phyloP scores from a whole-genome alignment of 345 rosid species.

The Eucalyptus sideroxylon region DNA sequence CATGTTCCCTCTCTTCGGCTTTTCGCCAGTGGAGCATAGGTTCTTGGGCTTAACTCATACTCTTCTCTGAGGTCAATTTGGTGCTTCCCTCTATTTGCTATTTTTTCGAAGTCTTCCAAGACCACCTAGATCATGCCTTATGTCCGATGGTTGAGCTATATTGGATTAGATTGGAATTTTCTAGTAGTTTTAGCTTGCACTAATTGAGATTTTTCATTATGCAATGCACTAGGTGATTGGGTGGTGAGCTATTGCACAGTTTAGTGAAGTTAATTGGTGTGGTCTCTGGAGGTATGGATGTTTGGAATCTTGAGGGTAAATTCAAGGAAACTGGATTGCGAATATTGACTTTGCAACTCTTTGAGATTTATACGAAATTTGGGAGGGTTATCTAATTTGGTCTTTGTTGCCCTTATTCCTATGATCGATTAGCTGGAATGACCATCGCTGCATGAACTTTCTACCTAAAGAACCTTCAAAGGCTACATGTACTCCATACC shows the following conservation, averaged over 20 bases:
- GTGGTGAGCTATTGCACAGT: not conserved
- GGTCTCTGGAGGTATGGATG: not conserved
- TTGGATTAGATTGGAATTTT: not conserved
- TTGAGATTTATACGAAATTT: not conserved
- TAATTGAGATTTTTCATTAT: not conserved
- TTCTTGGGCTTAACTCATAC: too few species aligned
- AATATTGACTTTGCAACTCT: not conserved
- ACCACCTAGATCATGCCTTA: not conserved
- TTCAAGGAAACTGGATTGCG: not conserved
- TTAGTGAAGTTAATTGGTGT: not conserved
- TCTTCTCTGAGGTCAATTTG: not conserved
- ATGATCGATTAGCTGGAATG: rapidly evolving
- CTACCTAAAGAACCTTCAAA: not conserved
- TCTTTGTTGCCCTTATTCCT: not conserved
- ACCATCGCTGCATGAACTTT: too few species aligned
- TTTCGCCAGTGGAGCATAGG: too few species aligned
- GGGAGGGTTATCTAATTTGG: not conserved
- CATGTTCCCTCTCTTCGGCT: too few species aligned
- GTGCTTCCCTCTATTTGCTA: not conserved
- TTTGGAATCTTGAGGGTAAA: not conserved
- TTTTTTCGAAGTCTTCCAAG: not conserved
- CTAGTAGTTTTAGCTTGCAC: not conserved
- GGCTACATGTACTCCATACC: not conserved
- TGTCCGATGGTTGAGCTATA: not conserved
- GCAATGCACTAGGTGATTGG: not conserved